phyloP scores from a whole-genome alignment of 345 rosid species.

The Gossypium herbaceum region DNA sequence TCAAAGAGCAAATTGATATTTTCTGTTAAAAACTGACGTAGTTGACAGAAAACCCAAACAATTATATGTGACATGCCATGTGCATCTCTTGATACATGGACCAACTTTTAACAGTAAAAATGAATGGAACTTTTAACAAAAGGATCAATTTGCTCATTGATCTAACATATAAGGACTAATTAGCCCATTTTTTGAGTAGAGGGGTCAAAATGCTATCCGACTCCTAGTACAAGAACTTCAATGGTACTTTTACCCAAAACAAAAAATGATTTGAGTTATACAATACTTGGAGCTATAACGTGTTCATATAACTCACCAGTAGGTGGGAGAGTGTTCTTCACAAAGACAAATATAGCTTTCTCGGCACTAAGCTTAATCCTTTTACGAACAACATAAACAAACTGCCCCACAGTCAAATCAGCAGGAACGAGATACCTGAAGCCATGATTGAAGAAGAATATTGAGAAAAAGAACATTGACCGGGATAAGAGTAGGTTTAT shows the following conservation, averaged over 20 bases:
- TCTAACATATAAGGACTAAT: no score
- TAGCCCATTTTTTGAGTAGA: no score
- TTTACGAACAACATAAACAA: constrained; percentile 74
- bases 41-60: no score
- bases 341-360: constrained; percentile 70
- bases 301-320: constrained; percentile 37
- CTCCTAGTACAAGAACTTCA: no score
- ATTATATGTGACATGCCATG: no score
- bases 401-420: constrained; percentile 71
- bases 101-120: no score
- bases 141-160: no score
- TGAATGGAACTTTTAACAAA: no score
- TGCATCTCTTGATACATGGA: no score
- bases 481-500: not conserved
- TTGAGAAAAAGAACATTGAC: not conserved
- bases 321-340: constrained; percentile 60
- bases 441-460: not conserved
- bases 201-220: no score
- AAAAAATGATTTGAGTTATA: not conserved
- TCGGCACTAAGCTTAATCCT: constrained; percentile 75
- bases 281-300: not conserved
- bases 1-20: no score
- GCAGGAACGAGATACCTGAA: constrained; percentile 74
- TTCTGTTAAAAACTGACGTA: no score
- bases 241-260: not conserved